Base-by-base conservation (phyloP, 1,284 basidiomycete species). In the Sparassis latifolia region DNA sequence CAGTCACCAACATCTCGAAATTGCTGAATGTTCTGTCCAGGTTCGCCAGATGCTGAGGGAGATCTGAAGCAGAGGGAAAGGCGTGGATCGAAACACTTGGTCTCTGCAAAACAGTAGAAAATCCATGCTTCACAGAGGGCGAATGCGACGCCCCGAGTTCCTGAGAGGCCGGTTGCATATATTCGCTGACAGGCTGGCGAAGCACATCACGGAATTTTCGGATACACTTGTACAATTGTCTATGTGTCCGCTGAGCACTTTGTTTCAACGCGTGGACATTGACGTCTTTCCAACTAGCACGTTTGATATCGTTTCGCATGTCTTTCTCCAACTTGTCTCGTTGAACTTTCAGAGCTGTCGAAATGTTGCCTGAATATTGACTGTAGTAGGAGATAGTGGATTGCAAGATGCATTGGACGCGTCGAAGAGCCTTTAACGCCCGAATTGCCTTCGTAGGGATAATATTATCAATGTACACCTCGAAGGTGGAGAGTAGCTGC, bases 211-310 rank as follows among this genome's bases (percentile, higher is more conserved):
- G 82, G 74, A 96, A 97, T 69, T 92, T 97, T 54, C 92, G 83
- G 55, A 98, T 81, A 57, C 85, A 82, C 67, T 91, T 93, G 79
- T 95, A 96, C 10, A 99, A 75, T 57, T 95, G 91, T 54, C 85
- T 84, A 67, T 99, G 97, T 2, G 92, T 93, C 63, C 82, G 88
- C 58, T 89, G 83, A 0, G 96, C 95, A 61, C 94, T 98, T 55
- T 90, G 86, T 66, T 89, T 91, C 56, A 99, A 77, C 3, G 97
- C 94, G 57, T 92, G 89, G 7, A 99, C 88, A 62, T 99, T 99
- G 63, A 96, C 77, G 64, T 99, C 97, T 67, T 91, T 96, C 97
- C 97, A 99, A 62, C 93, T 97, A 0, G 97, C 97, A 39, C 99
- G 77, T 66, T 93, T 94, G 75, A 99, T 89, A 64, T 92, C 89